Conservation (phyloP, 1,284 basidiomycete genomes). For the Exsudoporus floridanus region DNA sequence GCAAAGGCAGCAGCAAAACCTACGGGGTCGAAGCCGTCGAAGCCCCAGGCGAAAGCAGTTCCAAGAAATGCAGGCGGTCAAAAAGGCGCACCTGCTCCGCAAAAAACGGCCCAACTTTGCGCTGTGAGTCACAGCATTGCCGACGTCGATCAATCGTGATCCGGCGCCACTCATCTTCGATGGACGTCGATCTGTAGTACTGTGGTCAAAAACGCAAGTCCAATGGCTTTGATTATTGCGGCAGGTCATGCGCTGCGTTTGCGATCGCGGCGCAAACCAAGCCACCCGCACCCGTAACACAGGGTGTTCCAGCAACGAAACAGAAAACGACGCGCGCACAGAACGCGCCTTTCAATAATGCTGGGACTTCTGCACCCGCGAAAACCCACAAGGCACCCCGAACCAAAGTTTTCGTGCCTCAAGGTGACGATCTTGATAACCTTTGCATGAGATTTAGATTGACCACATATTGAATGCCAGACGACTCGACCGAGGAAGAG, state of each 20-base stretch:
- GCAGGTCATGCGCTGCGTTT: constrained; percentile 33
- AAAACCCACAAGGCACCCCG: constrained; percentile 15
- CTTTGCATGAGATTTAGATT: constrained; percentile 9
- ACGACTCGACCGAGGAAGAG: constrained; percentile 28
- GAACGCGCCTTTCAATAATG: constrained; percentile 10
- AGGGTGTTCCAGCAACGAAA: constrained; percentile 16
- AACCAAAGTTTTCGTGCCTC: constrained; percentile 14
- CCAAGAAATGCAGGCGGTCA: constrained; percentile 18
- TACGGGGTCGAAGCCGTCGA: constrained; percentile 13
- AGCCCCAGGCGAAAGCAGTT: constrained; percentile 12
- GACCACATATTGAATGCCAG: constrained; percentile 15
- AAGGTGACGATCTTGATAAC: constrained; percentile 25
- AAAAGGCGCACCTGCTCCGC: constrained; percentile 13
- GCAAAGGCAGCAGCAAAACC: constrained; percentile 38
- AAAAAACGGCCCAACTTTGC: constrained; percentile 25
- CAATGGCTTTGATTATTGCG: constrained; percentile 35
- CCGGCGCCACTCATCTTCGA: constrained; percentile 15
- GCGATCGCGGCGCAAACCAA: constrained; percentile 20
- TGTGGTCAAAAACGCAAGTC: constrained; percentile 38
- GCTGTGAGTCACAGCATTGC: constrained; percentile 25
- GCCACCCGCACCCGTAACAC: constrained; percentile 10
- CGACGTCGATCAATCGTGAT: constrained; percentile 32
- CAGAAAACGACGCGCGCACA: constrained; percentile 16
- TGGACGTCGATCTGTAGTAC: constrained; percentile 30
- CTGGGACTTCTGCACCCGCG: not conserved